Evolutionary conservation across 805 yeast genomes (phyloP).

Genomic region (Schwanniomyces sp.): DNA sequence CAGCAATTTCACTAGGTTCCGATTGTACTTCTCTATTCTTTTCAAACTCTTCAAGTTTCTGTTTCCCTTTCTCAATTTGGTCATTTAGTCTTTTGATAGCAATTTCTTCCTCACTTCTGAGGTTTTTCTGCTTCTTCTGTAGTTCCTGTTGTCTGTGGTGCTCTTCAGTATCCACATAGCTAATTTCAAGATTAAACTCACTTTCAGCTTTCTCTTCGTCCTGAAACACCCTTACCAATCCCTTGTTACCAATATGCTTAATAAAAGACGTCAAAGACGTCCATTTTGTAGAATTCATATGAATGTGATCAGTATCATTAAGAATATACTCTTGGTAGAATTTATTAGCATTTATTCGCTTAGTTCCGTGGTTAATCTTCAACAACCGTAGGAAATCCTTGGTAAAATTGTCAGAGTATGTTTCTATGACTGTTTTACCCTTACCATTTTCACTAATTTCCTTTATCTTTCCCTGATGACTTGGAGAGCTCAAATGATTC

Average conservation of each 20-base stretch:
- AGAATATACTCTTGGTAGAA: constrained; percentile 86
- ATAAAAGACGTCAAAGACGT: constrained; percentile 66
- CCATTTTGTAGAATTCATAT: constrained; percentile 89
- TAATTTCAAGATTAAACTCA: constrained; percentile 35
- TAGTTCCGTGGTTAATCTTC: constrained; percentile 75
- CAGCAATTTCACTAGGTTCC: neutral
- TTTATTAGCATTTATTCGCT: constrained; percentile 73
- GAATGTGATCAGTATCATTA: constrained; percentile 77
- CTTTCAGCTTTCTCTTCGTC: constrained; percentile 25
- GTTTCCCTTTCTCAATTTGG: constrained; percentile 52
- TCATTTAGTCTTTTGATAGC: constrained; percentile 42
- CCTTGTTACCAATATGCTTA: constrained; percentile 54
- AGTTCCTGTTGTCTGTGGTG: constrained; percentile 35
- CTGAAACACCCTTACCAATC: constrained; percentile 51
- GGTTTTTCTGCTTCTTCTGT: constrained; percentile 31
- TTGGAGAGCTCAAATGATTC: constrained; percentile 81
- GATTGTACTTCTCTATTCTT: neutral
- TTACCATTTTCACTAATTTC: constrained; percentile 36
- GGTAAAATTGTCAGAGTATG: constrained; percentile 61
- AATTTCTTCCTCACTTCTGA: constrained; percentile 47
- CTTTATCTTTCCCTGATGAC: constrained; percentile 62
- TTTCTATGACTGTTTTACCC: constrained; percentile 50
- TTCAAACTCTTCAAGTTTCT: constrained; percentile 3
- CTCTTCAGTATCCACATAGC: constrained; percentile 22
- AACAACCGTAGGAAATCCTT: constrained; percentile 63